Percentiles rank a stretch among this genome's conserved stretches.
Evolutionary conservation across 164 flowering plant species (phyloP).

Genomic region (Akebia trifoliata): DNA sequence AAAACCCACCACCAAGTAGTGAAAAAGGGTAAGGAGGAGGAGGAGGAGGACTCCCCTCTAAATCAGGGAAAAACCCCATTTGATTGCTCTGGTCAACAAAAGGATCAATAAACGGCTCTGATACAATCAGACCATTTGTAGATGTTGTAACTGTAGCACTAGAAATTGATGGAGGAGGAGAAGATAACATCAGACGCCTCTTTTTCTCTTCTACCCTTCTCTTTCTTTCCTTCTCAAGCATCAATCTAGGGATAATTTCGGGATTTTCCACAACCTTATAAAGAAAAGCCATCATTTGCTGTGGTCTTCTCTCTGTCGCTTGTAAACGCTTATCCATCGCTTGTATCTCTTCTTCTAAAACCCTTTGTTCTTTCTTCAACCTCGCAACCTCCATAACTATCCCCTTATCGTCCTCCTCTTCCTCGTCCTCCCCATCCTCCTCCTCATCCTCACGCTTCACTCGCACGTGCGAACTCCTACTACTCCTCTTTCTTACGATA

Average conservation of each 20-base stretch:
- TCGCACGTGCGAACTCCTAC: background rate
- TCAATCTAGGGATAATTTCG: constrained; percentile 47
- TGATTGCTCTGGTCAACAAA: background rate
- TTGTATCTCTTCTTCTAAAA: constrained; percentile 47
- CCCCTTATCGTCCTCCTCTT: constrained; percentile 41
- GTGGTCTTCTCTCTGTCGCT: constrained; percentile 72
- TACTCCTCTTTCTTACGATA: constrained; percentile 41
- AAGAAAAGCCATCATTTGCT: constrained; percentile 88
- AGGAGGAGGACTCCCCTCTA: constrained; percentile 21
- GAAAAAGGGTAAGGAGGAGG: constrained; percentile 64
- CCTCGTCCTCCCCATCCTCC: constrained; percentile 22
- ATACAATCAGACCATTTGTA: constrained; percentile 9
- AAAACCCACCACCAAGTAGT: constrained; percentile 49
- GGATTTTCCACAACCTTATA: constrained; percentile 67
- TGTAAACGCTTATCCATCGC: constrained; percentile 60
- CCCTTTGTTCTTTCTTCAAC: constrained; percentile 60
- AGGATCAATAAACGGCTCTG: constrained; percentile 2
- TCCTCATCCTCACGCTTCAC: constrained; percentile 7
- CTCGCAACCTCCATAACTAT: constrained; percentile 45
- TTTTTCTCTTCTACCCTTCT: constrained; percentile 30
- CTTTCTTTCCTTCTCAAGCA: constrained; percentile 34
- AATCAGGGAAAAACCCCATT: constrained; percentile 19
- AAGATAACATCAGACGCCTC: constrained; percentile 26
- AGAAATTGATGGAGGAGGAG: constrained; percentile 5
- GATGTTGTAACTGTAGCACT: background rate